Percentiles rank a stretch among this genome's conserved stretches.
phyloP scores from a whole-genome alignment of 1,284 basidiomycete species.

The Trichosporon sp. region DNA sequence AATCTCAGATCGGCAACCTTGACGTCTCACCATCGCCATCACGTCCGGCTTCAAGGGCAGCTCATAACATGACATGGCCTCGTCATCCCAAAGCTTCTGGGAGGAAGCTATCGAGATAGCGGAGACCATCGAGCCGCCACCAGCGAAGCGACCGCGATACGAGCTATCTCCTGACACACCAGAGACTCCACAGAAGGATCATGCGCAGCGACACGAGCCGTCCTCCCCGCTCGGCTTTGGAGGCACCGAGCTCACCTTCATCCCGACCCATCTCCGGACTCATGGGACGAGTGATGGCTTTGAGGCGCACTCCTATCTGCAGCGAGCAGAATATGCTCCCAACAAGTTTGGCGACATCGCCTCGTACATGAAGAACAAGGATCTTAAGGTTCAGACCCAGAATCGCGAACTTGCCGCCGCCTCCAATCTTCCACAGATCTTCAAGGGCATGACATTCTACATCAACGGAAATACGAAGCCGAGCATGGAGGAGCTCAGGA shows the following conservation, averaged over 20 bases:
- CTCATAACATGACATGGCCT: slow-evolving; percentile 1
- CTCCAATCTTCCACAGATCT: slow-evolving; percentile 54
- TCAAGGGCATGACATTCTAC: slow-evolving; percentile 69
- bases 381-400: slow-evolving; percentile 82
- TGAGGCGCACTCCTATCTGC: slow-evolving; percentile 31
- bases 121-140: background rate
- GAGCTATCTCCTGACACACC: background rate
- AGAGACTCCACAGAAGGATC: background rate
- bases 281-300: background rate
- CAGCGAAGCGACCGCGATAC: background rate
- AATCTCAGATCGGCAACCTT: no score
- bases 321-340: slow-evolving; percentile 60
- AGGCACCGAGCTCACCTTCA: background rate
- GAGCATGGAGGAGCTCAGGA: slow-evolving; percentile 74
- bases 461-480: slow-evolving; percentile 89
- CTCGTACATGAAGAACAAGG: slow-evolving; percentile 83
- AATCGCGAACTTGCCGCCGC: slow-evolving; percentile 57
- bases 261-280: background rate
- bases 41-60: background rate
- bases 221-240: background rate
- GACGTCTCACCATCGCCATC: background rate
- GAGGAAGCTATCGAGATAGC: background rate
- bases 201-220: background rate
- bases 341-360: slow-evolving; percentile 75
- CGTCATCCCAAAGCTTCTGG: slow-evolving; percentile 1